phyloP scores from a whole-genome alignment of 169 alveolate species.

The Eimeria maxima region DNA sequence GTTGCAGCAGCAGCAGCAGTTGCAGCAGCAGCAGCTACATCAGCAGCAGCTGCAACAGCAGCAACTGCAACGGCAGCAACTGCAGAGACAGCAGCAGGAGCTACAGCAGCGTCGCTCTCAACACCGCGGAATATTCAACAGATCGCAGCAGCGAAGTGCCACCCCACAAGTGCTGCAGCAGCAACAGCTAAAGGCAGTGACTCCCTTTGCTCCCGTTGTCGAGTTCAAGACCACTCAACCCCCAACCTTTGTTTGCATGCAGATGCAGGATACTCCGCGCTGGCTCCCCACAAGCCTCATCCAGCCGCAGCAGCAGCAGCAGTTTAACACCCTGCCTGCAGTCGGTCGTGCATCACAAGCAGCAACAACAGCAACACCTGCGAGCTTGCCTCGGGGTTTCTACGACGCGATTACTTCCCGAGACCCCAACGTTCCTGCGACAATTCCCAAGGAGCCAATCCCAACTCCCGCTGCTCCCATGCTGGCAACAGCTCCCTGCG shows the following conservation, averaged over 20 bases:
- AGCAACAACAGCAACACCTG: not conserved
- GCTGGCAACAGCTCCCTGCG: constrained; percentile 19
- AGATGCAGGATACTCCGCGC: constrained; percentile 49
- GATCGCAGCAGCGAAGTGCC: constrained; percentile 47
- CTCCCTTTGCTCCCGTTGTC: not conserved
- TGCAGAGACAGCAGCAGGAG: not conserved
- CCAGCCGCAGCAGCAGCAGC: constrained; percentile 46
- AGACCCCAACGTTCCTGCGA: not conserved
- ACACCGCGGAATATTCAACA: not conserved
- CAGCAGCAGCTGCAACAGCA: not conserved
- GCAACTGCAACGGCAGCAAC: constrained; percentile 35
- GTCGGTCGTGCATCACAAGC: not conserved
- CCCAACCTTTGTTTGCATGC: constrained; percentile 15
- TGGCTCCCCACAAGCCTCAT: not conserved
- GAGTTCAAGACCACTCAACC: constrained; percentile 5
- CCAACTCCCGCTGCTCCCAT: not conserved
- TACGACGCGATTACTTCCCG: not conserved
- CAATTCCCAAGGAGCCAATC: not conserved
- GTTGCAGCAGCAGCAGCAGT: constrained; percentile 49
- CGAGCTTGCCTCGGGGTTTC: not conserved
- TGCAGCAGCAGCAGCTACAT: constrained; percentile 10
- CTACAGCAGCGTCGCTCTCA: not conserved
- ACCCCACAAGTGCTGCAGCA: constrained; percentile 56
- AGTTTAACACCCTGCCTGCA: not conserved
- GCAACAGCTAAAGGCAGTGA: not conserved